Evolutionary conservation across 441 rosid species (phyloP).

Genomic region (Brassica hybrid): DNA sequence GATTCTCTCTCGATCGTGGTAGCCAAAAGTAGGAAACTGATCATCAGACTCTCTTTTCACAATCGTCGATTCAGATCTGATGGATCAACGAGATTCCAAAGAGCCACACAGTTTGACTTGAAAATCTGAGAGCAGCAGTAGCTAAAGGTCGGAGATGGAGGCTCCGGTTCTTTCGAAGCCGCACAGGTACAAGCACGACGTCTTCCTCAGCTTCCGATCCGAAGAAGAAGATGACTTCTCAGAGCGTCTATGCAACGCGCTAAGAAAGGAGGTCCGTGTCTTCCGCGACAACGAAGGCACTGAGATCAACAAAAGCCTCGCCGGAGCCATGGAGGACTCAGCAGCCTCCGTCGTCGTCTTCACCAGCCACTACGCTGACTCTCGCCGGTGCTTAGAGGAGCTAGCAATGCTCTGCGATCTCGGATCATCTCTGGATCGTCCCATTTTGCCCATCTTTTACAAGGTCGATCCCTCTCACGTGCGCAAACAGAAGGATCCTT

Average conservation of each 20-base stretch:
- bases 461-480: conserved; percentile 47
- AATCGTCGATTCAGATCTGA: not conserved
- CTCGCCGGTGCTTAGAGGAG: conserved; percentile 50
- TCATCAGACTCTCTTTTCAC: not conserved
- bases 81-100: not conserved
- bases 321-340: conserved; percentile 46
- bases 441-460: conserved; percentile 45
- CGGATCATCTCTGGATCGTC: conserved; percentile 4
- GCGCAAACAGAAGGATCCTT: conserved; percentile 39
- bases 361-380: conserved; percentile 42
- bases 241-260: conserved; percentile 36
- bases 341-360: conserved; percentile 45
- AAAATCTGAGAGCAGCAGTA: not conserved
- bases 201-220: conserved; percentile 63
- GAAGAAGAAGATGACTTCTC: conserved; percentile 44
- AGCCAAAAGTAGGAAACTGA: not conserved
- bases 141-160: conserved; percentile 26
- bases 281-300: conserved; percentile 47
- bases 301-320: conserved; percentile 38
- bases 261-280: conserved; percentile 11
- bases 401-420: conserved; percentile 43
- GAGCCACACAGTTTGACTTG: not conserved
- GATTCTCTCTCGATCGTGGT: not conserved
- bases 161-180: not conserved
- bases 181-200: conserved; percentile 53